phyloP scores from a whole-genome alignment of 192 early-diverging fungal species.

The Backusella psychrophila region DNA sequence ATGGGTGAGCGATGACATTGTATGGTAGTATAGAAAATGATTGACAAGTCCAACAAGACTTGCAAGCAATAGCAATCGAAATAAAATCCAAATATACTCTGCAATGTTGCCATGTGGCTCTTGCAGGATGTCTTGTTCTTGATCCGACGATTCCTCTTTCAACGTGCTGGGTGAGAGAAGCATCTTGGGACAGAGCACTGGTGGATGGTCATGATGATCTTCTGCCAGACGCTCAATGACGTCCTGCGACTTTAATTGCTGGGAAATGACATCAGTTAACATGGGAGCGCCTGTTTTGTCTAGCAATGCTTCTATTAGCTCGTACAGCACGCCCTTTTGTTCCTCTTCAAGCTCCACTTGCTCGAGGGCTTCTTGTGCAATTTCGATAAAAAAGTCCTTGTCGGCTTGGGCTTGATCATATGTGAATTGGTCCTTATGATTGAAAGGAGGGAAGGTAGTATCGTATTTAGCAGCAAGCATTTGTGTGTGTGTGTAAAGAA shows the following conservation, averaged over 20 bases:
- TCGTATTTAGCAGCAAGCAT: background rate
- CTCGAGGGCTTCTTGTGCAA: slow-evolving; percentile 33
- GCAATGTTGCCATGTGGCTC: background rate
- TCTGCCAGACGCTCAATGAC: slow-evolving; percentile 36
- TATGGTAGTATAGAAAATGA: slow-evolving; percentile 17
- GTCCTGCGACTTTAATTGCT: slow-evolving; percentile 35
- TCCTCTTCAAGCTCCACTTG: slow-evolving; percentile 33
- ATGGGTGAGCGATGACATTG: background rate
- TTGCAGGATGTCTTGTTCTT: background rate
- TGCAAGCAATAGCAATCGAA: slow-evolving; percentile 22
- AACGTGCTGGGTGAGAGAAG: background rate
- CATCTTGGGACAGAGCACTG: background rate
- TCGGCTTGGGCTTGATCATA: background rate
- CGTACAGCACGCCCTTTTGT: slow-evolving; percentile 28
- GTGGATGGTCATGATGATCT: background rate
- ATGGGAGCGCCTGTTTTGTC: slow-evolving; percentile 23
- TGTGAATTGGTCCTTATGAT: background rate
- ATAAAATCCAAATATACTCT: slow-evolving; percentile 26
- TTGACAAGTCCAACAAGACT: slow-evolving; percentile 21
- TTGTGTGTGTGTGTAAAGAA: too few relatives aligned
- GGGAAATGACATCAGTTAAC: slow-evolving; percentile 23
- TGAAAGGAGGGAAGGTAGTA: background rate
- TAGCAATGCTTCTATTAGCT: slow-evolving; percentile 25
- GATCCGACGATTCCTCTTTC: background rate
- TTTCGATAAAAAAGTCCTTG: slow-evolving; percentile 22